A percentile compares a stretch with the other conserved stretches of the same genome.
phyloP scores from a whole-genome alignment of 1,139 yeast species.

The Arxiozyma heterogenica region DNA sequence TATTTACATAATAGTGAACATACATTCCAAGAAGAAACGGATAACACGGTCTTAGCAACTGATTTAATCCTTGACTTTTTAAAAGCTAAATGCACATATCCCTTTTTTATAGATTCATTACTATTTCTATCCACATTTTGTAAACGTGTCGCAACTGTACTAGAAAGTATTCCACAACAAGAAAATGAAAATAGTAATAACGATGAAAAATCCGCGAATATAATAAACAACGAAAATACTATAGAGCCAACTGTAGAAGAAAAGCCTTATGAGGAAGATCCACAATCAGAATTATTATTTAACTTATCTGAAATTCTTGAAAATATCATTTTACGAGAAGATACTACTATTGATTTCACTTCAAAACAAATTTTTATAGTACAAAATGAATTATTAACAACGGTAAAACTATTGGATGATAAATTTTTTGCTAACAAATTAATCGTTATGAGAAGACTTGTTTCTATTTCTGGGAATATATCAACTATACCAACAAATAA shows the following conservation, averaged over 20 bases:
- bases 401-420: slow-evolving; percentile 13
- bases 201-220: slow-evolving; percentile 2
- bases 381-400: slow-evolving; percentile 14
- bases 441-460: slow-evolving; percentile 24
- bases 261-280: slow-evolving; percentile 10
- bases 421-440: slow-evolving; percentile 23
- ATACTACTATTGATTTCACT: slow-evolving; percentile 12
- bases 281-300: slow-evolving; percentile 15
- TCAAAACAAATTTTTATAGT: slow-evolving; percentile 5
- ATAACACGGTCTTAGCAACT: slow-evolving; percentile 13
- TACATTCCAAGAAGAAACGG: slow-evolving; percentile 13
- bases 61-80: slow-evolving; percentile 20
- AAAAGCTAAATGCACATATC: slow-evolving; percentile 5
- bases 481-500: slow-evolving; percentile 19
- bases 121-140: slow-evolving; percentile 11
- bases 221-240: slow-evolving; percentile 6
- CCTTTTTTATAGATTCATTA: slow-evolving; percentile 8
- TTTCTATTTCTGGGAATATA: slow-evolving; percentile 20
- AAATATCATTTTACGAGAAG: slow-evolving; percentile 10
- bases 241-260: slow-evolving; percentile 11
- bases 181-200: slow-evolving; percentile 6
- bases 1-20: slow-evolving; percentile 9
- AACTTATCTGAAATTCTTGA: slow-evolving; percentile 17
- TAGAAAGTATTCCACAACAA: slow-evolving; percentile 6
- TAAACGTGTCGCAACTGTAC: slow-evolving; percentile 7